Conservation (phyloP, 169 alveolate genomes). For the Ichthyophthirius multifiliis region DNA sequence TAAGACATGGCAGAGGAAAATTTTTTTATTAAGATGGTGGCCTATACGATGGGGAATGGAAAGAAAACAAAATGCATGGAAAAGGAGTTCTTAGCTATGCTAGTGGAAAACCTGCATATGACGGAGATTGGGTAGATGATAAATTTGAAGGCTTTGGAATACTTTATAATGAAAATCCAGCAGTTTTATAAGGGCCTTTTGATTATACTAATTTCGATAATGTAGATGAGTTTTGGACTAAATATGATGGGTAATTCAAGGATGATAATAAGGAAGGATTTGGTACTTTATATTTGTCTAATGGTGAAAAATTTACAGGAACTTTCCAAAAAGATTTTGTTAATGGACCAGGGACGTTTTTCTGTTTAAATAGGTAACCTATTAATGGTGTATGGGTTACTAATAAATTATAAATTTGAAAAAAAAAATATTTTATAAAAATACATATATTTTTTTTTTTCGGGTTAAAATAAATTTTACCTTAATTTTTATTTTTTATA, state of each 20-base stretch:
- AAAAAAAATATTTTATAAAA: too few relatives aligned
- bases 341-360: conserved; percentile 29
- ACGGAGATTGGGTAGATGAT: conserved; percentile 46
- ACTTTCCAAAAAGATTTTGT: conserved; percentile 27
- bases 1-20: conserved; percentile 36
- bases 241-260: conserved; percentile 30
- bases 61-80: conserved; percentile 46
- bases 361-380: conserved; percentile 8
- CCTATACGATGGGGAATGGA: conserved; percentile 43
- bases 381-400: conserved; percentile 34
- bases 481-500: too few relatives aligned
- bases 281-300: conserved; percentile 33
- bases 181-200: neutral
- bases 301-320: conserved; percentile 39
- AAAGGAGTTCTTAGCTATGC: conserved; percentile 30
- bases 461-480: too few relatives aligned
- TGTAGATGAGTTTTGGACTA: conserved; percentile 48
- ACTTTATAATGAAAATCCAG: conserved; percentile 42
- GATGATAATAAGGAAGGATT: conserved; percentile 45
- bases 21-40: conserved; percentile 47
- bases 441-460: too few relatives aligned
- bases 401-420: conserved; percentile 34
- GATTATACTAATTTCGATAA: conserved; percentile 37
- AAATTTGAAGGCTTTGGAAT: conserved; percentile 42
- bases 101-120: conserved; percentile 43